phyloP scores from a whole-genome alignment of 176 grass and related monocot species.

The Panicum miliaceum region DNA sequence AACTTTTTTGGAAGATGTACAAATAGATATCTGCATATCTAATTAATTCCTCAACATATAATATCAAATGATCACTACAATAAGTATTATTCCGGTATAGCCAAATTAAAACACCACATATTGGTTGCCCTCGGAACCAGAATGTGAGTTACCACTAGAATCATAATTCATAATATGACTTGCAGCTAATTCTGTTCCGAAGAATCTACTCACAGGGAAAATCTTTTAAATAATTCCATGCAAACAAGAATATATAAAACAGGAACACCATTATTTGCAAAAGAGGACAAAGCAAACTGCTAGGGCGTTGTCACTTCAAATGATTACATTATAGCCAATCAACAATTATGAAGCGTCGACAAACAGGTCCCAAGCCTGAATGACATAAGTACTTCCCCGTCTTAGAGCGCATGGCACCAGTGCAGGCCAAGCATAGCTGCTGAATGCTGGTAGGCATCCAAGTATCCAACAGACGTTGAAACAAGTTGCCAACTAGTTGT shows the following conservation, averaged over 20 bases:
- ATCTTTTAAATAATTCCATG: not conserved
- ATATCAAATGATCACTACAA: not conserved
- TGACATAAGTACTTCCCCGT: conserved; percentile 20
- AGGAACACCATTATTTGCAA: not conserved
- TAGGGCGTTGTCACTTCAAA: conserved; percentile 21
- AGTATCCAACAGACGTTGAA: conserved; percentile 14
- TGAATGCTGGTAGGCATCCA: conserved; percentile 37
- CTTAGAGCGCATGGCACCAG: conserved; percentile 32
- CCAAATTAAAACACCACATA: not conserved
- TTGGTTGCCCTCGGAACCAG: not conserved
- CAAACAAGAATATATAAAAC: conserved; percentile 22
- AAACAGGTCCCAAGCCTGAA: conserved; percentile 15
- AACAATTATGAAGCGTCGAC: conserved; percentile 28
- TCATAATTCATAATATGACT: not conserved
- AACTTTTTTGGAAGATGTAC: not conserved
- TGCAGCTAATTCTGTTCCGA: not conserved
- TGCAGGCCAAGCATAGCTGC: conserved; percentile 11
- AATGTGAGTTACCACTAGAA: conserved; percentile 11
- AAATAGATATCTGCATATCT: not conserved
- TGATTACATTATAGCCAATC: conserved; percentile 1
- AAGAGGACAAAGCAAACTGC: not conserved
- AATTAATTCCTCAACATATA: not conserved
- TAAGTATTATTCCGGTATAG: not conserved
- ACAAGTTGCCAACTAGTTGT: conserved; percentile 27
- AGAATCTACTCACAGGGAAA: not conserved